phyloP scores from a whole-genome alignment of 108 stramenopile species.

The Aurantiochytrium sp. region DNA sequence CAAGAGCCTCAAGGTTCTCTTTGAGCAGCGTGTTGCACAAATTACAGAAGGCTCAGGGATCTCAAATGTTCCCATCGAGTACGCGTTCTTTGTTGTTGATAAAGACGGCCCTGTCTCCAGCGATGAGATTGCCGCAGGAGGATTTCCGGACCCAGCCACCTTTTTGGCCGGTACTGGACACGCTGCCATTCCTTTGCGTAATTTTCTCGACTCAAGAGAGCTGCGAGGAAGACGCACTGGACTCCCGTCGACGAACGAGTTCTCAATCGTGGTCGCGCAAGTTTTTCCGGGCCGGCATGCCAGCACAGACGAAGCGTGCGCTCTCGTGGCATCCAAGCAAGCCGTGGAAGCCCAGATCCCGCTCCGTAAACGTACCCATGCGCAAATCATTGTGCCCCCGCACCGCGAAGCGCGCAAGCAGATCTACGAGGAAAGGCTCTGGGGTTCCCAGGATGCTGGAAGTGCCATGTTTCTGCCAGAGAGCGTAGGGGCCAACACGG shows the following conservation, averaged over 20 bases:
- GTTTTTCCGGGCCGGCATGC: neutral
- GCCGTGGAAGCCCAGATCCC: neutral
- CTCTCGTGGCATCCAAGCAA: neutral
- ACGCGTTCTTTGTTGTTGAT: neutral
- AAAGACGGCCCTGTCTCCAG: neutral
- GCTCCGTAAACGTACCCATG: conserved; percentile 9
- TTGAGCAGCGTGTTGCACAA: conserved; percentile 13
- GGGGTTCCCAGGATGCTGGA: neutral
- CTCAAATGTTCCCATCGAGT: neutral
- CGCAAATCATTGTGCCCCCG: conserved; percentile 27
- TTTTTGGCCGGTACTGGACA: neutral
- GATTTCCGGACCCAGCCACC: neutral
- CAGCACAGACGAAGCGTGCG: neutral
- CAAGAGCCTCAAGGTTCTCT: conserved; percentile 29
- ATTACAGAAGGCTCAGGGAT: neutral
- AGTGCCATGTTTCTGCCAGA: neutral
- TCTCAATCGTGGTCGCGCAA: neutral
- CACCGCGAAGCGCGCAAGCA: neutral
- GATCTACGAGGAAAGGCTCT: neutral
- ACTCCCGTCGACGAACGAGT: neutral
- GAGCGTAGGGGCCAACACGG: neutral
- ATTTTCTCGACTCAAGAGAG: neutral
- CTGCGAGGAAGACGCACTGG: neutral
- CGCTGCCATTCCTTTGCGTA: neutral
- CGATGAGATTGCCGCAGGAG: neutral